Conservation (phyloP, 1,284 basidiomycete genomes). For the Trichosporon sp. region DNA sequence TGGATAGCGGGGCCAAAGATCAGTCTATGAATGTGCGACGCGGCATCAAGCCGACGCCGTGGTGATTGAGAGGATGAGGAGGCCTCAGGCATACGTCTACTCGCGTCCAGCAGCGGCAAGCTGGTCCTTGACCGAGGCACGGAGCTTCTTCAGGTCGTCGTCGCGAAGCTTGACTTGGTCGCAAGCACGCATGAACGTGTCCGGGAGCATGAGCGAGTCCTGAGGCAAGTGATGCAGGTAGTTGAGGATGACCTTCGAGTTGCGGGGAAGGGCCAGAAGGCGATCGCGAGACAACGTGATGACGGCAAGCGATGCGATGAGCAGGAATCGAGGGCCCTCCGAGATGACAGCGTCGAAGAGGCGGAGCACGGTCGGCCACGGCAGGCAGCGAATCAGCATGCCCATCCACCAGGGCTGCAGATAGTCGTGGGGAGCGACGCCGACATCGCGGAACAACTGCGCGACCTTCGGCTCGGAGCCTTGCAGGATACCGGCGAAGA, state of each 20-base stretch:
- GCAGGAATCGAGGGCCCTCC: conserved; percentile 78
- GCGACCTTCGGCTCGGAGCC: conserved; percentile 61
- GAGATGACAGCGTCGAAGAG: conserved; percentile 84
- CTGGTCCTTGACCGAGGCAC: conserved; percentile 38
- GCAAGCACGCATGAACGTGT: conserved; percentile 42
- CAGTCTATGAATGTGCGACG: not conserved
- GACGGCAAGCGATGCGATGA: conserved; percentile 73
- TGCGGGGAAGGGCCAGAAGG: conserved; percentile 31
- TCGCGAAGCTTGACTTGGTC: conserved; percentile 42
- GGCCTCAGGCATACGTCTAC: not conserved
- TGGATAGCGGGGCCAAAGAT: not conserved
- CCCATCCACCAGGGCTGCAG: conserved; percentile 41
- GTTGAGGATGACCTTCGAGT: conserved; percentile 25
- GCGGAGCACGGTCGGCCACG: conserved; percentile 67
- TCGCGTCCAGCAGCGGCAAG: conserved; percentile 11
- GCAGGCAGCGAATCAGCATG: conserved; percentile 72
- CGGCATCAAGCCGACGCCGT: not conserved
- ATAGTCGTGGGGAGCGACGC: conserved; percentile 52
- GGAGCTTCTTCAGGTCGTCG: conserved; percentile 41
- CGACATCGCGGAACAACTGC: conserved; percentile 55
- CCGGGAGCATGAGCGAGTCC: conserved; percentile 43
- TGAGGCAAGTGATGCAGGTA: conserved; percentile 43
- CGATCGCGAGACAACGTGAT: conserved; percentile 49
- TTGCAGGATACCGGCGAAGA: conserved; percentile 72
- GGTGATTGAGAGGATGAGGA: not conserved